A percentile compares a stretch with the other conserved stretches of the same genome.
Conservation (phyloP, 2,329 filamentous ascomycete species). For the Verticillium longisporum region DNA sequence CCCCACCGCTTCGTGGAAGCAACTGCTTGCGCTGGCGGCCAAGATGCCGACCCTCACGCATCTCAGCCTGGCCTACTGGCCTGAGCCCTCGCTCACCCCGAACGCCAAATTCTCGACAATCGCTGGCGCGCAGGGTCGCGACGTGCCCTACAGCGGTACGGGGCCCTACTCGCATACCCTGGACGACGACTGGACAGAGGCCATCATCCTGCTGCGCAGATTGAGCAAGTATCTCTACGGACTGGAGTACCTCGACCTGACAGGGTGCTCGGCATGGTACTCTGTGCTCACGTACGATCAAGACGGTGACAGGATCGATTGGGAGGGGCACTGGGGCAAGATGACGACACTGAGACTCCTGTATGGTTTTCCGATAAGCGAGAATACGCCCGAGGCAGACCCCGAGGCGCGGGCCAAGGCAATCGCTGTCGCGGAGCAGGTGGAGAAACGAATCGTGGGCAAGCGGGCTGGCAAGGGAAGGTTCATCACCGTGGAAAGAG, state of each 20-base stretch:
- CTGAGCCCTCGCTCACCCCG: slow-evolving; percentile 50
- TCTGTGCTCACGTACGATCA: slow-evolving; percentile 34
- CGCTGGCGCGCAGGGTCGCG: slow-evolving; percentile 32
- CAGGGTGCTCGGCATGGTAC: slow-evolving; percentile 51
- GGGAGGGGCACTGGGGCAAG: slow-evolving; percentile 48
- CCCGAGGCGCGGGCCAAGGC: slow-evolving; percentile 25
- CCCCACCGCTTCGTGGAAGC: slow-evolving; percentile 44
- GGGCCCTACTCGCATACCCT: slow-evolving; percentile 50
- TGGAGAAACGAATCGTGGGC: slow-evolving; percentile 41
- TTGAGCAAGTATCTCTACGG: slow-evolving; percentile 48
- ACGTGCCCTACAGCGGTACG: slow-evolving; percentile 44
- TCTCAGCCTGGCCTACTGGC: slow-evolving; percentile 56
- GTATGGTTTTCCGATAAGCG: slow-evolving; percentile 32
- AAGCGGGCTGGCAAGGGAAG: slow-evolving; percentile 40
- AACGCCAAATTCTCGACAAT: slow-evolving; percentile 43
- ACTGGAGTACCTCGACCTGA: slow-evolving; percentile 55
- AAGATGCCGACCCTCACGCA: slow-evolving; percentile 51
- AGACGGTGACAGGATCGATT: slow-evolving; percentile 44
- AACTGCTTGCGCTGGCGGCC: slow-evolving; percentile 46
- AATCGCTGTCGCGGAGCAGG: slow-evolving; percentile 26
- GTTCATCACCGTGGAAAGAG: slow-evolving; percentile 41
- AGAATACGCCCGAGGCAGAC: slow-evolving; percentile 25
- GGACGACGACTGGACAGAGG: slow-evolving; percentile 54
- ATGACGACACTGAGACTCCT: slow-evolving; percentile 36
- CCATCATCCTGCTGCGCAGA: slow-evolving; percentile 46